Evolutionary conservation across 208 protist species (phyloP).

Genomic region (Trypanosoma theileri): DNA sequence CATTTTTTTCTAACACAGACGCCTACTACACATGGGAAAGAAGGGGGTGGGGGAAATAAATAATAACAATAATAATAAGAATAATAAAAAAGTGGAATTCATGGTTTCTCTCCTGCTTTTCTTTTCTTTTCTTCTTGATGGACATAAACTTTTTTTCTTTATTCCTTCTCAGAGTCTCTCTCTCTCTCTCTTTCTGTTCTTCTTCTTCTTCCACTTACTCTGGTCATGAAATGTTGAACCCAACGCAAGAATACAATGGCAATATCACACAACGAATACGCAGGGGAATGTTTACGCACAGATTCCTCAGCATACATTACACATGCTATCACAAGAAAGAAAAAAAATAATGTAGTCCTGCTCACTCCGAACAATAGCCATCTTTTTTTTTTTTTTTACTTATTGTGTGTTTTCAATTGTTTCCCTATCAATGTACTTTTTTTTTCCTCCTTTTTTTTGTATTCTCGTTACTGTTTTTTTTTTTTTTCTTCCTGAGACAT

Average conservation of each 20-base stretch:
- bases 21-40: neutral
- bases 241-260: no score
- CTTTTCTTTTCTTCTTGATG: neutral
- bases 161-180: neutral
- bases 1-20: neutral
- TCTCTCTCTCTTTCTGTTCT: slow-evolving; percentile 3
- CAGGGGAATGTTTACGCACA: no score
- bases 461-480: neutral
- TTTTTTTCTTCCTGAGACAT: neutral
- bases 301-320: no score
- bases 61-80: no score
- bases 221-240: no score
- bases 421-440: neutral
- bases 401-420: slow-evolving; percentile 9
- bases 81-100: no score
- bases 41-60: slow-evolving; percentile 11
- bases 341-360: no score
- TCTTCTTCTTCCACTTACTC: no score
- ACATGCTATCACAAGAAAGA: no score
- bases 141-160: neutral
- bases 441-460: slow-evolving; percentile 1
- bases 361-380: no score
- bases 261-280: no score
- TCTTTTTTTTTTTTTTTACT: neutral
- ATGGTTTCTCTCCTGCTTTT: neutral